phyloP scores from a whole-genome alignment of 306 rosid species.

The Acmispon strigosus region DNA sequence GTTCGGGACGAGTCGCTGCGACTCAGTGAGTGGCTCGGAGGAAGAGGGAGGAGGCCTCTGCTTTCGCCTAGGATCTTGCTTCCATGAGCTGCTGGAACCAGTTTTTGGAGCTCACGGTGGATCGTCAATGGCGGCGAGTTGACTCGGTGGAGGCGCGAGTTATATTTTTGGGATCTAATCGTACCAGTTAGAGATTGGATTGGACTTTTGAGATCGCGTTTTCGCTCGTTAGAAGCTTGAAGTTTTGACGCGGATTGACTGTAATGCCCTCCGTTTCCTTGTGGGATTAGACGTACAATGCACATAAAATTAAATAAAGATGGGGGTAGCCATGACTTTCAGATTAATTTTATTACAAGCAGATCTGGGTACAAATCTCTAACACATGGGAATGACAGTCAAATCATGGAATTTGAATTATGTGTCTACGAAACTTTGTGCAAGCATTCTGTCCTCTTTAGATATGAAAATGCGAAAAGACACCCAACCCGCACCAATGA shows the following conservation, averaged over 20 bases:
- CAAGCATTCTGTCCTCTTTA: no score
- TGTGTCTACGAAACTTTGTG: no score
- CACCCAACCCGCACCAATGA: no score
- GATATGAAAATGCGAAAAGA: no score
- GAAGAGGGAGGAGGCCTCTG: background rate
- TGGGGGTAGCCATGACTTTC: background rate
- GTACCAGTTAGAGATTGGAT: background rate
- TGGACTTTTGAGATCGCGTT: background rate
- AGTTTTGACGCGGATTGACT: slow-evolving; percentile 11
- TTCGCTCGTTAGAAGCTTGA: background rate
- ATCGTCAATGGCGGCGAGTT: slow-evolving; percentile 27
- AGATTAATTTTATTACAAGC: background rate
- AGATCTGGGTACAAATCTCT: background rate
- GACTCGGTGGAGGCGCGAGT: slow-evolving; percentile 33
- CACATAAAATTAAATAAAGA: background rate
- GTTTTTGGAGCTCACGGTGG: background rate
- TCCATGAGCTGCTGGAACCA: background rate
- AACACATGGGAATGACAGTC: background rate
- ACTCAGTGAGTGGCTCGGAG: slow-evolving; percentile 9
- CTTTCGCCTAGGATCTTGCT: slow-evolving; percentile 15
- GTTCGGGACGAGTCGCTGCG: slow-evolving; percentile 24
- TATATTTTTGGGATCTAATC: slow-evolving; percentile 14
- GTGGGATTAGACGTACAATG: background rate
- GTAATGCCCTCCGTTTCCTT: background rate
- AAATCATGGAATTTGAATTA: background rate